Conservation (phyloP, 2,329 filamentous ascomycete genomes). For the Coniochaeta prunicola region DNA sequence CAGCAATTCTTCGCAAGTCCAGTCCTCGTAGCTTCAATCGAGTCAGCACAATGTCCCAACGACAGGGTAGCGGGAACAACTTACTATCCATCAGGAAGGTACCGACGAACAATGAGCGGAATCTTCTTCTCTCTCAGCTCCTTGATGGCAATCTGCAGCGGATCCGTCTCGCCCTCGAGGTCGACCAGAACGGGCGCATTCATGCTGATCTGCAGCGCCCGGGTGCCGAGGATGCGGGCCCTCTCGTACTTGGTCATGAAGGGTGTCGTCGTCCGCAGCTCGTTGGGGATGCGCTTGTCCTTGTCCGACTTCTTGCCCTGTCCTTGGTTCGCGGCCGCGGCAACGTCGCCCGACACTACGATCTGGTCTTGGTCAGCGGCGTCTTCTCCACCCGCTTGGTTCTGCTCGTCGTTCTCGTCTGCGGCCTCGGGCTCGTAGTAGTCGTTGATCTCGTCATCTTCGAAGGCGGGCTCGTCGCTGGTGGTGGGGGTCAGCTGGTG, state of each 20-base stretch:
- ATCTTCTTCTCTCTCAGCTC: constrained; percentile 99
- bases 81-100: constrained; percentile 93
- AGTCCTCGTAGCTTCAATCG: constrained; percentile 82
- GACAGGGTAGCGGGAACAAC: constrained; percentile 20
- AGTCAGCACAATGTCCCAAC: background rate
- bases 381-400: constrained; percentile 44
- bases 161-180: constrained; percentile 94
- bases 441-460: constrained; percentile 60
- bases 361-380: constrained; percentile 51
- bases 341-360: constrained; percentile 54
- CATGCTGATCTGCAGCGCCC: constrained; percentile 96
- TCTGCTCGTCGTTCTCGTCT: constrained; percentile 44
- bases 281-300: constrained; percentile 85
- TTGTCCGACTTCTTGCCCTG: constrained; percentile 52
- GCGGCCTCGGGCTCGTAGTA: constrained; percentile 51
- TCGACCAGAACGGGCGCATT: constrained; percentile 96
- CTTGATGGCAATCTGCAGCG: constrained; percentile 94
- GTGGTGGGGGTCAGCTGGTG: constrained; percentile 20
- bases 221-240: constrained; percentile 85
- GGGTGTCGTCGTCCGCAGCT: constrained; percentile 84
- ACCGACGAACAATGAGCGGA: constrained; percentile 86
- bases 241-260: constrained; percentile 99
- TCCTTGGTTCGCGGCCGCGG: constrained; percentile 47
- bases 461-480: constrained; percentile 64
- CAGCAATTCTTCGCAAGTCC: constrained; percentile 94